These are phyloP conservation scores for Malassezia sp. DNA, from an alignment of 1,284 basidiomycete species.

Conservation along the genomic window DNA sequence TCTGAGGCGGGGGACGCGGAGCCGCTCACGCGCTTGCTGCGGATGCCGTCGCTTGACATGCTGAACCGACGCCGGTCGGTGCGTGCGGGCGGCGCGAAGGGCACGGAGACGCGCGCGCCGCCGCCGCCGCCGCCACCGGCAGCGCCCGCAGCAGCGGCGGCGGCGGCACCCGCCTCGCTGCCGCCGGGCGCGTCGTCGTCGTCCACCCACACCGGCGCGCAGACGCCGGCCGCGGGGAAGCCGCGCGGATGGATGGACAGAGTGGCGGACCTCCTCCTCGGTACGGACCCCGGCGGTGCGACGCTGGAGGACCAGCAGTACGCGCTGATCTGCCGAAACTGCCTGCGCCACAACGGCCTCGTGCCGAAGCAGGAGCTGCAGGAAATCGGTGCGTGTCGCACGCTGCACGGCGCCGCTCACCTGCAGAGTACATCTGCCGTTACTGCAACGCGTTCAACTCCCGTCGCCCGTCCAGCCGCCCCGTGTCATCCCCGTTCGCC, in stretches of 20 bases:
- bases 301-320: conserved; percentile 52
- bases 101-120: no score
- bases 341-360: conserved; percentile 86
- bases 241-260: conserved; percentile 46
- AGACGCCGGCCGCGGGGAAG: neutral
- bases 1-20: neutral
- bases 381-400: conserved; percentile 62
- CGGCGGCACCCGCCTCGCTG: no score
- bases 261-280: conserved; percentile 48
- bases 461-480: conserved; percentile 32
- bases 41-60: neutral
- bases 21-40: neutral
- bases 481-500: conserved; percentile 39
- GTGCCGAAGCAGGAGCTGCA: conserved; percentile 80
- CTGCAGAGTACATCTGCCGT: conserved; percentile 61
- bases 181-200: no score
- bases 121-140: no score
- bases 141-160: no score
- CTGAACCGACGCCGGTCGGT: no score
- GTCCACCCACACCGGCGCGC: no score
- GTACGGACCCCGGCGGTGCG: conserved; percentile 45
- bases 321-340: conserved; percentile 84
- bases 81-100: no score
- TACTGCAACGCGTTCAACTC: conserved; percentile 65
- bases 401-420: neutral